Conservation (phyloP, 768 basidiomycete species). For the Chlorophyllum brunneum region DNA sequence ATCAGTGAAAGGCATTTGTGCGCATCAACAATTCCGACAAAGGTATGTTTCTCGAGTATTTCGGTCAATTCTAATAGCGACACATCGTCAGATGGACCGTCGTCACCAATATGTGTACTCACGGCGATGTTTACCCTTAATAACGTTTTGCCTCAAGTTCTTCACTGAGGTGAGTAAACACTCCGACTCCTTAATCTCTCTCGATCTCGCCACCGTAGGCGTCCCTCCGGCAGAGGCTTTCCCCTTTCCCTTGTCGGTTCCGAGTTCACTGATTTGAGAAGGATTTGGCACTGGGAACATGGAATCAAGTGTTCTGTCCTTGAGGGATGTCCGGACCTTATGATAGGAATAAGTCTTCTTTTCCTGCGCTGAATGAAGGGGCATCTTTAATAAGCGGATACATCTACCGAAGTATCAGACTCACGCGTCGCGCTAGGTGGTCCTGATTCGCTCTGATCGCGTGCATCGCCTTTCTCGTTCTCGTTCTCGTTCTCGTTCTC, state of each 20-base stretch:
- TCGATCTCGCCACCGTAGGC: slow-evolving; percentile 25
- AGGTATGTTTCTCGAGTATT: slow-evolving; percentile 82
- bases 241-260: slow-evolving; percentile 10
- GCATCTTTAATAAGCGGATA: neutral
- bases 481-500: slow-evolving; percentile 29
- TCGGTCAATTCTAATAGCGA: slow-evolving; percentile 65
- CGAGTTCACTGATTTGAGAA: slow-evolving; percentile 25
- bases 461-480: slow-evolving; percentile 21
- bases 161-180: slow-evolving; percentile 76
- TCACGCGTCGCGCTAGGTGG: neutral
- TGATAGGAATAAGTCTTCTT: slow-evolving; percentile 67
- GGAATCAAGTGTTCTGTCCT: slow-evolving; percentile 89
- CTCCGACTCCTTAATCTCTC: slow-evolving; percentile 68
- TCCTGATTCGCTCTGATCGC: slow-evolving; percentile 21
- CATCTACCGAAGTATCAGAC: neutral
- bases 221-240: slow-evolving; percentile 19
- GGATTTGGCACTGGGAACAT: slow-evolving; percentile 79
- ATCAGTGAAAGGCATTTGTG: slow-evolving; percentile 72
- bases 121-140: slow-evolving; percentile 70
- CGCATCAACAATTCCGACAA: slow-evolving; percentile 88
- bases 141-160: slow-evolving; percentile 54
- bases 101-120: slow-evolving; percentile 20
- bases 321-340: slow-evolving; percentile 86
- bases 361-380: slow-evolving; percentile 17
- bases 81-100: slow-evolving; percentile 3